Evolutionary conservation across 140 eudicot genomes (phyloP).

Genomic region (Anethum foeniculum): DNA sequence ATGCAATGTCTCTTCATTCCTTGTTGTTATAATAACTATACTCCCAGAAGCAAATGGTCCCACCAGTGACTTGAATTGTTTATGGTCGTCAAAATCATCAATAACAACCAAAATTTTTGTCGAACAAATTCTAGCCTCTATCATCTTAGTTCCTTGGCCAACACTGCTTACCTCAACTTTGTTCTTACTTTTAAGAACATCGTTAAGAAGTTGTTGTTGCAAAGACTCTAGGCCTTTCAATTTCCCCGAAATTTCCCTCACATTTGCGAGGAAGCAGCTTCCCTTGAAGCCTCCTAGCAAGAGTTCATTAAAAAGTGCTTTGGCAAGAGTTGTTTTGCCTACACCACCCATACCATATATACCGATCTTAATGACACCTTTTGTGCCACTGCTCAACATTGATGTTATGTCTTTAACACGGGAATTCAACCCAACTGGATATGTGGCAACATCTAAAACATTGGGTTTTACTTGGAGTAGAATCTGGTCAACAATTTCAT

Average conservation of each 20-base stretch:
- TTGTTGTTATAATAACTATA: neutral
- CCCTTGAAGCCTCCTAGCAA: neutral
- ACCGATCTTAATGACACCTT: too few relatives aligned
- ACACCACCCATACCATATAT: neutral
- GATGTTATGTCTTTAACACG: too few relatives aligned
- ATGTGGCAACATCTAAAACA: neutral
- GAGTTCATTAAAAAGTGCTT: neutral
- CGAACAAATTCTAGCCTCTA: neutral
- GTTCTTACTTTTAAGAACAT: neutral
- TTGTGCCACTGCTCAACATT: too few relatives aligned
- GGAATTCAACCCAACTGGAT: too few relatives aligned
- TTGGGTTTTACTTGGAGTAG: neutral
- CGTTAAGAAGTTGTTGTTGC: neutral
- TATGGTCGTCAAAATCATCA: neutral
- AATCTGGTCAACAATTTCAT: neutral
- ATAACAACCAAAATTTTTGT: neutral
- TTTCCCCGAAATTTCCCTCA: neutral
- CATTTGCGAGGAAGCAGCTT: conserved; percentile 6
- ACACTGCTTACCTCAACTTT: neutral
- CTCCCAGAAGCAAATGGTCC: neutral
- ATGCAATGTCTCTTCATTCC: neutral
- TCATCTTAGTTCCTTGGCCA: neutral
- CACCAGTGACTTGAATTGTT: neutral
- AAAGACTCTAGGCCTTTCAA: neutral
- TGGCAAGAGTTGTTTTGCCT: conserved; percentile 13